Evolutionary conservation across 1,139 yeast species (phyloP).

Genomic region (Taphrina sp.): DNA sequence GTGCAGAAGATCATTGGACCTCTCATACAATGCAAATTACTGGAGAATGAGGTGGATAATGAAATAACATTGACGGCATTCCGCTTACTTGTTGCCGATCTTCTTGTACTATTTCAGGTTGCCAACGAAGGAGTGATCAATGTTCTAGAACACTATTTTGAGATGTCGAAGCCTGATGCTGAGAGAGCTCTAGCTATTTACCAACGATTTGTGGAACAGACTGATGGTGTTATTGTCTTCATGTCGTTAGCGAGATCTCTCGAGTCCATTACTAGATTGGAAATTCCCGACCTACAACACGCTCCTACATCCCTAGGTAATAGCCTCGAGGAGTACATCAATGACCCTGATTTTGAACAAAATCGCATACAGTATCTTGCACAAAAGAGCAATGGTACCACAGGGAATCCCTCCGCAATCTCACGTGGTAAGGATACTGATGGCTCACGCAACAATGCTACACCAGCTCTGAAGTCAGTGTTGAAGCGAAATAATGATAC

Average conservation of each 20-base stretch:
- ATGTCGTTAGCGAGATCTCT: slow-evolving; percentile 84
- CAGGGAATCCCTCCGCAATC: slow-evolving; percentile 9
- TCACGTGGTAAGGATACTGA: background rate
- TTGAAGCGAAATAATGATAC: slow-evolving; percentile 38
- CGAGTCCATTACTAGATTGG: slow-evolving; percentile 80
- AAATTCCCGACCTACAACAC: slow-evolving; percentile 93
- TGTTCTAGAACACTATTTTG: slow-evolving; percentile 88
- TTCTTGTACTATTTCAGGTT: slow-evolving; percentile 78
- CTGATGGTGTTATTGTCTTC: slow-evolving; percentile 82
- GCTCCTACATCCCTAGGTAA: slow-evolving; percentile 87
- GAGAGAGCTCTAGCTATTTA: slow-evolving; percentile 80
- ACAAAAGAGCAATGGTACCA: slow-evolving; percentile 53
- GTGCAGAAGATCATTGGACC: slow-evolving; percentile 79
- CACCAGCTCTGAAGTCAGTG: slow-evolving; percentile 41
- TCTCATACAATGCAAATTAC: slow-evolving; percentile 66
- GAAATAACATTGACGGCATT: slow-evolving; percentile 82
- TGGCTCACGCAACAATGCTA: background rate
- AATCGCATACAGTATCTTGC: slow-evolving; percentile 75
- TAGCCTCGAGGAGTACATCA: slow-evolving; percentile 81
- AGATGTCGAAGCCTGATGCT: slow-evolving; percentile 82
- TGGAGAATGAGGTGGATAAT: slow-evolving; percentile 66
- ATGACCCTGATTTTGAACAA: slow-evolving; percentile 78
- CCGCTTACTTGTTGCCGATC: slow-evolving; percentile 79
- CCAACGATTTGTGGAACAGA: slow-evolving; percentile 78
- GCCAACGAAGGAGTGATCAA: slow-evolving; percentile 94